These are phyloP conservation scores for Abortiporus biennis DNA, from an alignment of 1,284 basidiomycete species.

Conservation along the genomic window DNA sequence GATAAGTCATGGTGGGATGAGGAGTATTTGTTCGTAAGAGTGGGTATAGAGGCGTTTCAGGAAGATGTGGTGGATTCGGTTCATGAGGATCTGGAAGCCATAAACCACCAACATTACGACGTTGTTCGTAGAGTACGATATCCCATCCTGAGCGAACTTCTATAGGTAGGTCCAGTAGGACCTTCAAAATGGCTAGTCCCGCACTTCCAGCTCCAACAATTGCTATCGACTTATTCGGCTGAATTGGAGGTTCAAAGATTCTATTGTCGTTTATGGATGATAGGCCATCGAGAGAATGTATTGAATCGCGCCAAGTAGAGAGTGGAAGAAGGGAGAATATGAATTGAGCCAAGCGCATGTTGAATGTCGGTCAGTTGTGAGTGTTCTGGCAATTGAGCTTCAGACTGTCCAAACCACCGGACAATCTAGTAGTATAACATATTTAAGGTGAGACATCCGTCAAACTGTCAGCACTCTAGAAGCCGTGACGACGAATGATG, in stretches of 20 bases:
- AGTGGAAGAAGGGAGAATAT: slow-evolving; percentile 3
- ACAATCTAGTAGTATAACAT: no score
- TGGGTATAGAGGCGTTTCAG: slow-evolving; percentile 50
- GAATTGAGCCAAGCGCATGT: slow-evolving; percentile 3
- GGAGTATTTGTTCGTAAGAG: slow-evolving; percentile 50
- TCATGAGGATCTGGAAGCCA: slow-evolving; percentile 42
- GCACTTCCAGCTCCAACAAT: slow-evolving; percentile 49
- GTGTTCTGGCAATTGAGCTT: no score
- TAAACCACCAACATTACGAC: slow-evolving; percentile 42
- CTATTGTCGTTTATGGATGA: background rate
- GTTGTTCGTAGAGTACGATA: slow-evolving; percentile 46
- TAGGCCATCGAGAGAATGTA: background rate
- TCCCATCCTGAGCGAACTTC: slow-evolving; percentile 34
- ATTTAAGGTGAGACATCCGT: no score
- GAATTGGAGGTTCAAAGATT: background rate
- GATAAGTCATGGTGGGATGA: slow-evolving; percentile 44
- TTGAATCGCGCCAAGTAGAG: slow-evolving; percentile 1
- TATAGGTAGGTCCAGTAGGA: slow-evolving; percentile 39
- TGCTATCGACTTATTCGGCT: slow-evolving; percentile 39
- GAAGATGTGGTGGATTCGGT: slow-evolving; percentile 37
- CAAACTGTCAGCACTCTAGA: no score
- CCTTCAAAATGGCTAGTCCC: slow-evolving; percentile 46
- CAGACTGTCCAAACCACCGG: no score
- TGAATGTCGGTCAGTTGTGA: no score
- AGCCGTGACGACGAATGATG: no score